Percentiles rank a stretch among this genome's conserved stretches.
These are phyloP conservation scores for Cyclotella baltica DNA, from an alignment of 108 stramenopile genomes.

Conservation along the genomic window DNA sequence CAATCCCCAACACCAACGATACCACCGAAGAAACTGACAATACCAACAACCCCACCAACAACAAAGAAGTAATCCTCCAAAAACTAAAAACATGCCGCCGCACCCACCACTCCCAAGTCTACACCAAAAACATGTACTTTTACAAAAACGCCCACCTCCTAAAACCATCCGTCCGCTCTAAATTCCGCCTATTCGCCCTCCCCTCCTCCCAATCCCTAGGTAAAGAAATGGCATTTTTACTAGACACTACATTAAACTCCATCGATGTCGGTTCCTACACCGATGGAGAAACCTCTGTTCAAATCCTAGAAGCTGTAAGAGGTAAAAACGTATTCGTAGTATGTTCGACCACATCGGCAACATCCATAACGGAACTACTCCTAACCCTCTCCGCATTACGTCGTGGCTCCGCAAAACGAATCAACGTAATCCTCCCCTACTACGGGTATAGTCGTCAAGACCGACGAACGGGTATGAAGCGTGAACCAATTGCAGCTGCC, in stretches of 20 bases:
- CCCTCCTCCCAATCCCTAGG: conserved; percentile 72
- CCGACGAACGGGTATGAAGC: conserved; percentile 52
- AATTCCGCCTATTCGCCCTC: conserved; percentile 79
- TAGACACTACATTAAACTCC: conserved; percentile 66
- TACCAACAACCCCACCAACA: not conserved
- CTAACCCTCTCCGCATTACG: conserved; percentile 76
- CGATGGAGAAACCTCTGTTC: conserved; percentile 84
- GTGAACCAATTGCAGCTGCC: conserved; percentile 87
- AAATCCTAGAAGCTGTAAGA: conserved; percentile 70
- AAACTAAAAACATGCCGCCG: conserved; percentile 25
- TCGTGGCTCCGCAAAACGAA: conserved; percentile 79
- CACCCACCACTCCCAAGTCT: conserved; percentile 55
- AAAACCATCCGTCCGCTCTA: conserved; percentile 51
- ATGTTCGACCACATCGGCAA: conserved; percentile 70
- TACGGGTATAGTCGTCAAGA: conserved; percentile 91
- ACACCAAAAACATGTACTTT: conserved; percentile 85
- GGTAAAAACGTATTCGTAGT: conserved; percentile 87
- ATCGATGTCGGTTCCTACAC: conserved; percentile 74
- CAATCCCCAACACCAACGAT: not conserved
- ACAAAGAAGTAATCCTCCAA: conserved; percentile 7
- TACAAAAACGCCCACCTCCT: conserved; percentile 63
- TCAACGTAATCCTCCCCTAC: conserved; percentile 90
- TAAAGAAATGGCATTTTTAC: conserved; percentile 78
- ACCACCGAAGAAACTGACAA: not conserved
- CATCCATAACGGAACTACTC: conserved; percentile 82